These are phyloP conservation scores for Aspergillus sp. DNA, from an alignment of 2,329 filamentous ascomycete species.

Conservation along the genomic window DNA sequence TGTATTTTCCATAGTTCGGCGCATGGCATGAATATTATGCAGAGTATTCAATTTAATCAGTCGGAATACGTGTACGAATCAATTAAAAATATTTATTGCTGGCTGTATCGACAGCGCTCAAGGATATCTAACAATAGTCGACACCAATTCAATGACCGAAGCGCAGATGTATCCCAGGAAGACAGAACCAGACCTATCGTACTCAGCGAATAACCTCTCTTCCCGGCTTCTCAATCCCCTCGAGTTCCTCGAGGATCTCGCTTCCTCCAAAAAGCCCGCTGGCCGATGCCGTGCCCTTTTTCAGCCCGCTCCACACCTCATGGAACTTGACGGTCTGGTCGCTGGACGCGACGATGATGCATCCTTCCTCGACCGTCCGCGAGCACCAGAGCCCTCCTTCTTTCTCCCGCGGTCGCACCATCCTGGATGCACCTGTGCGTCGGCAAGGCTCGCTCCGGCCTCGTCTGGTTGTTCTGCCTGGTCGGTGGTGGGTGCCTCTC, in stretches of 20 bases:
- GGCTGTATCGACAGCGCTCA: too few relatives aligned
- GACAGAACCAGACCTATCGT: conserved; percentile 4
- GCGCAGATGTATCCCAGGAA: conserved; percentile 2
- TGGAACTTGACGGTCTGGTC: conserved; percentile 93
- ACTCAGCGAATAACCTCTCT: conserved; percentile 58
- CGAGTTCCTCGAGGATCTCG: conserved; percentile 71
- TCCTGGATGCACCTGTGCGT: conserved; percentile 11
- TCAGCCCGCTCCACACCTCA: conserved; percentile 72
- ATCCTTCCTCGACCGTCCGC: conserved; percentile 60
- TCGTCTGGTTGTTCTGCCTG: conserved; percentile 1
- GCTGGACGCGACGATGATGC: conserved; percentile 83
- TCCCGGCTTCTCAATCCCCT: conserved; percentile 57
- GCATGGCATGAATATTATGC: too few relatives aligned
- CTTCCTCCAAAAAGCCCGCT: conserved; percentile 66
- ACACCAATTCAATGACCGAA: too few relatives aligned
- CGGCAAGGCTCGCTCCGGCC: conserved; percentile 3
- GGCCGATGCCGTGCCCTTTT: conserved; percentile 44
- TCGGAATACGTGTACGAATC: too few relatives aligned
- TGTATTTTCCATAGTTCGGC: too few relatives aligned
- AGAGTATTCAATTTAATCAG: too few relatives aligned
- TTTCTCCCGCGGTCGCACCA: conserved; percentile 27
- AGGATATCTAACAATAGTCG: too few relatives aligned
- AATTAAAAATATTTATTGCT: too few relatives aligned
- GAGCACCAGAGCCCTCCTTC: conserved; percentile 48
- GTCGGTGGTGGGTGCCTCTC: background rate